These are phyloP conservation scores for Verticillium zaregamsianum DNA, from an alignment of 2,329 filamentous ascomycete genomes.

Conservation along the genomic window DNA sequence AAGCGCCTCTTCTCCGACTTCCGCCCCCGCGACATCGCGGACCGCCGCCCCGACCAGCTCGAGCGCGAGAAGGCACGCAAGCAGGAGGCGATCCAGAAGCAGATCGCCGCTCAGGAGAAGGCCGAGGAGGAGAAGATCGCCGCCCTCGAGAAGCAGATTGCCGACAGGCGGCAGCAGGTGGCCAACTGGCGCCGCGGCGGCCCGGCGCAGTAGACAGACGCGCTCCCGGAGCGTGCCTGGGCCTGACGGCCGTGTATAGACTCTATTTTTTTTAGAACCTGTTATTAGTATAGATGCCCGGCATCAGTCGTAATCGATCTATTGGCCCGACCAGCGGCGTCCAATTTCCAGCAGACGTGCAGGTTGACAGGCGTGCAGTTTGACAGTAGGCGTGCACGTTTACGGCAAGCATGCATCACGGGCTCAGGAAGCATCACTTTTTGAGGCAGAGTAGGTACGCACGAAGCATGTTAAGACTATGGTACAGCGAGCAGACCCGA, in stretches of 20 bases:
- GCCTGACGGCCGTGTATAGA: not conserved
- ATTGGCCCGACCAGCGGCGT: not conserved
- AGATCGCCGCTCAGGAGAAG: slow-evolving; percentile 47
- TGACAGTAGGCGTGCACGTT: no score
- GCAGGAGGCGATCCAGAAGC: slow-evolving; percentile 47
- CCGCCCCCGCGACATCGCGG: slow-evolving; percentile 87
- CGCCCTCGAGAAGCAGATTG: slow-evolving; percentile 55
- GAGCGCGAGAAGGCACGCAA: slow-evolving; percentile 69
- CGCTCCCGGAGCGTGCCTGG: not conserved
- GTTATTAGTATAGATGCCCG: slow-evolving; percentile 1
- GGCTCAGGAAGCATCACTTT: no score
- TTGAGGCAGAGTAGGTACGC: not conserved
- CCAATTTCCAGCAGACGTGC: no score
- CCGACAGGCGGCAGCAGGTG: slow-evolving; percentile 44
- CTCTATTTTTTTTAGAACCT: not conserved
- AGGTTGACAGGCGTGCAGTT: no score
- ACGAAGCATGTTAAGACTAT: slow-evolving; percentile 12
- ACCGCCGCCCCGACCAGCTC: slow-evolving; percentile 81
- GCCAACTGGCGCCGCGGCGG: slow-evolving; percentile 37
- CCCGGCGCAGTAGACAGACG: slow-evolving; percentile 5
- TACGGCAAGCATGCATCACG: no score
- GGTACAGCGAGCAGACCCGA: slow-evolving; percentile 12
- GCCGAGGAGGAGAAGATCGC: slow-evolving; percentile 50
- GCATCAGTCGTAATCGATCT: not conserved
- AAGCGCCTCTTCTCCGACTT: slow-evolving; percentile 89